phyloP scores from a whole-genome alignment of 169 alveolate species.

The Eimeria maxima region DNA sequence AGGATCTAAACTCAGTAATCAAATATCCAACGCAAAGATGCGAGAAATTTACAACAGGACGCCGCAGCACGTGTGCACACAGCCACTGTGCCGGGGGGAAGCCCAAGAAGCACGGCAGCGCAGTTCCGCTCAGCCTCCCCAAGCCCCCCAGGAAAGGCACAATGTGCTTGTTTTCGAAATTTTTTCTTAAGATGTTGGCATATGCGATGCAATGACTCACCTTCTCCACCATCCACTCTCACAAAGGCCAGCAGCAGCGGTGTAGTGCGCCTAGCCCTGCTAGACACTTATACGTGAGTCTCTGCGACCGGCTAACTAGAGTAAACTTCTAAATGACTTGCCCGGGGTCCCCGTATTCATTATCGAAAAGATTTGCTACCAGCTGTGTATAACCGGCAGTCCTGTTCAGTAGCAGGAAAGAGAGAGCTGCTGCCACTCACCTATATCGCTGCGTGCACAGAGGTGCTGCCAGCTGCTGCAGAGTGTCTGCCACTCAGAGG shows the following conservation, averaged over 20 bases:
- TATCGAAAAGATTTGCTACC: not conserved
- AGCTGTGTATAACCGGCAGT: not conserved
- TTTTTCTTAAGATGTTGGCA: slow-evolving; percentile 16
- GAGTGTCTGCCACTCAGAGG: slow-evolving; percentile 38
- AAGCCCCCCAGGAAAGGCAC: slow-evolving; percentile 23
- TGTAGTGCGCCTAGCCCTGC: slow-evolving; percentile 45
- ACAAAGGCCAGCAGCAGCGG: slow-evolving; percentile 47
- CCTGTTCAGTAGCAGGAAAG: not conserved
- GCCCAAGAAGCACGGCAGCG: slow-evolving; percentile 61
- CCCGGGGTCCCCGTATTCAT: not conserved
- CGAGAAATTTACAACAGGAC: slow-evolving; percentile 30
- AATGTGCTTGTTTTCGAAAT: not conserved
- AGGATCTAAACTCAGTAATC: slow-evolving; percentile 39
- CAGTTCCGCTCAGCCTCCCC: slow-evolving; percentile 40
- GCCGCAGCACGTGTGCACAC: slow-evolving; percentile 77
- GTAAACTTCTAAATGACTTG: not conserved
- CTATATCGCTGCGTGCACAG: slow-evolving; percentile 17
- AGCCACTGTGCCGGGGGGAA: slow-evolving; percentile 73
- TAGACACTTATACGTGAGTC: slow-evolving; percentile 28
- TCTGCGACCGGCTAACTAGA: slow-evolving; percentile 31
- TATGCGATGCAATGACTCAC: slow-evolving; percentile 15
- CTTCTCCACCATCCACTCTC: not conserved
- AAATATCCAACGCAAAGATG: slow-evolving; percentile 25
- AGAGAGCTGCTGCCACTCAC: not conserved
- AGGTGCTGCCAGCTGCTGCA: slow-evolving; percentile 6